A percentile compares a stretch with the other conserved stretches of the same genome.
Conservation (phyloP, 2,329 filamentous ascomycete species). For the Metarhizium rileyi region DNA sequence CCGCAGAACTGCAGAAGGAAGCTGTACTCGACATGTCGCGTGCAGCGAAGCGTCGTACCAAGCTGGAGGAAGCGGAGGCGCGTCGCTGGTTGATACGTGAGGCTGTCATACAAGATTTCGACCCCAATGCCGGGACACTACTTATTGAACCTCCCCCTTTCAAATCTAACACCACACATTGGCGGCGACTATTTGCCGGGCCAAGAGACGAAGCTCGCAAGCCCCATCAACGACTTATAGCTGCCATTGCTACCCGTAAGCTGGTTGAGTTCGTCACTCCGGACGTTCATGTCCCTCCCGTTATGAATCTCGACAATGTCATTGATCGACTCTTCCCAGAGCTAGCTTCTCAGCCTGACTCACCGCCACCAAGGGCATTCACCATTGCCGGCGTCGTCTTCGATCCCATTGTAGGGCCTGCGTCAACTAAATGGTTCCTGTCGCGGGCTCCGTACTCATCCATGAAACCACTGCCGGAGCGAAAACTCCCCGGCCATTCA, state of each 20-base stretch:
- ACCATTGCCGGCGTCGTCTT: conserved; percentile 30
- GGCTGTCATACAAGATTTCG: conserved; percentile 35
- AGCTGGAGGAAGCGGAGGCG: conserved; percentile 40
- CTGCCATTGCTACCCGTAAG: conserved; percentile 36
- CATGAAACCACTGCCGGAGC: conserved; percentile 21
- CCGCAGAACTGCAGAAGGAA: conserved; percentile 56
- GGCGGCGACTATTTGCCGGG: conserved; percentile 12
- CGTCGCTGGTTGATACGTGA: conserved; percentile 41
- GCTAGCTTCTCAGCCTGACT: conserved; percentile 17
- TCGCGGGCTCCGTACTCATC: conserved; percentile 36
- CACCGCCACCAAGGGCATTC: conserved; percentile 28
- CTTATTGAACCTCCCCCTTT: conserved; percentile 35
- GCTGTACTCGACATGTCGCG: conserved; percentile 52
- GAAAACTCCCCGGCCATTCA: conserved; percentile 14
- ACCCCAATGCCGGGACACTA: conserved; percentile 38
- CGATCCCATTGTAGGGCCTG: conserved; percentile 18
- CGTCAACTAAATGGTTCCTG: conserved; percentile 31
- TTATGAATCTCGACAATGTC: conserved; percentile 33
- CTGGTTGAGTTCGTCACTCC: conserved; percentile 43
- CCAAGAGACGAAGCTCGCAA: conserved; percentile 17
- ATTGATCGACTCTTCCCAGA: conserved; percentile 40
- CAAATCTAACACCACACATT: neutral
- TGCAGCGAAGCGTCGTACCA: conserved; percentile 35
- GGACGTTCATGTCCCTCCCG: conserved; percentile 30
- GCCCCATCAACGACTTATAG: conserved; percentile 31